Conservation (phyloP, 1,139 yeast genomes). For the Suhomyces taliae region DNA sequence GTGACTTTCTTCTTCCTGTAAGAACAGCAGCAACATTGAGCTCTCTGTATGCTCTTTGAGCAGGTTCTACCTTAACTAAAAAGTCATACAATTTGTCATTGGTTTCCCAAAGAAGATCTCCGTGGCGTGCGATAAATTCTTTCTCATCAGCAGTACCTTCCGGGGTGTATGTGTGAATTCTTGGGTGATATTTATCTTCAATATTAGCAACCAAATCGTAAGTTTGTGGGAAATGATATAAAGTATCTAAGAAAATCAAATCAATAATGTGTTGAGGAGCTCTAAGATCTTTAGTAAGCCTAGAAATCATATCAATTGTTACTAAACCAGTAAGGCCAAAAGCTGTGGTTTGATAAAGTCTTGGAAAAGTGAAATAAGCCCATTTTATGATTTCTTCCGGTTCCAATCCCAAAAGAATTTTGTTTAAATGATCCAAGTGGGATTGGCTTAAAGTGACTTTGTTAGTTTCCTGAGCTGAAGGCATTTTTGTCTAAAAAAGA, state of each 20-base stretch:
- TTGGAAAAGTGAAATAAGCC: constrained; percentile 81
- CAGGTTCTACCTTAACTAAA: constrained; percentile 89
- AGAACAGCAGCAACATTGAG: constrained; percentile 76
- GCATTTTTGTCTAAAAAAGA: background rate
- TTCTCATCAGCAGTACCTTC: constrained; percentile 50
- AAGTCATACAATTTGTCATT: constrained; percentile 83
- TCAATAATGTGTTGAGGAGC: constrained; percentile 53
- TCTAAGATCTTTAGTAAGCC: constrained; percentile 30
- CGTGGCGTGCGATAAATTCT: constrained; percentile 70
- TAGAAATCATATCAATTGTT: constrained; percentile 80
- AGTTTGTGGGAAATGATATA: constrained; percentile 93
- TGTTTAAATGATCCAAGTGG: constrained; percentile 59
- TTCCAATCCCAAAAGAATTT: constrained; percentile 50
- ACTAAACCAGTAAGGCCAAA: constrained; percentile 92
- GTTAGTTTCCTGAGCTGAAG: background rate
- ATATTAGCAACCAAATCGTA: constrained; percentile 67
- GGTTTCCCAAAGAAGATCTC: constrained; percentile 79
- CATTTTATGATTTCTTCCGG: constrained; percentile 79
- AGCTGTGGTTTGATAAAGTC: constrained; percentile 87
- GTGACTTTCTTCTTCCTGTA: constrained; percentile 89
- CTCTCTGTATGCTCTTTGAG: constrained; percentile 77
- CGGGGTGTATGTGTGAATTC: constrained; percentile 68
- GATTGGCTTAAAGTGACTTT: constrained; percentile 32
- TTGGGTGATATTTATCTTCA: constrained; percentile 51
- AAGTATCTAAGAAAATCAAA: constrained; percentile 82